Evolutionary conservation across 139 green algal genomes (phyloP), one percentile per base, ranked within the genome.

Genomic region (Tetradesmus lagerheimii): DNA sequence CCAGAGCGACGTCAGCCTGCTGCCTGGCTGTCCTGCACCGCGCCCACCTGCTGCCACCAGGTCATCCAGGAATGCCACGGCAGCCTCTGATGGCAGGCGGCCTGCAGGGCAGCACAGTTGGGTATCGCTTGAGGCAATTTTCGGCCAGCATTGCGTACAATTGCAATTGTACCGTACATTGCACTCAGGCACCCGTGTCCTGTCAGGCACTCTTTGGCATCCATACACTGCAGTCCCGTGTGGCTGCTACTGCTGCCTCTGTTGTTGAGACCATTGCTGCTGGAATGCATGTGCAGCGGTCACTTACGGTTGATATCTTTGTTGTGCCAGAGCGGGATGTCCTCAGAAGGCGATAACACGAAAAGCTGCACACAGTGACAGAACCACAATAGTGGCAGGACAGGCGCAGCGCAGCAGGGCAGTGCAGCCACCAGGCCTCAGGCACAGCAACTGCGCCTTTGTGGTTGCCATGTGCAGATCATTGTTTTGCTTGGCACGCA

Each of bases 251-350:
- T 66, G 78, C 78, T 83, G 78, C 78, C 31, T 15, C 80, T 45
- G 47, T 57, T 41, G 25, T 1, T 57, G 34, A 14, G 37, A 57
- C 57, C 25, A 71, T 25, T 83, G 66, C 85, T 89, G 85, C 67
- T 83, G 53, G 77, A 34, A 34, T 57, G 18, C n/a, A 71, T 5
- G 2, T 41, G 37, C 64, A 38, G 38, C 83, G 29, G 38, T 4
- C 6, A 89, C 96, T 95, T 80, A 98, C 96, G 81, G 38, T 95
- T 92, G 41, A 98, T 97, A 4, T 53, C 81, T 23, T 41, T 38
- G 89, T 97, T 98, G 25, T 87, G 50, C 82, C 97, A 98, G 0
- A 97, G 91, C 5, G 91, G 90, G 14, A 92, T 92, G 23, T 96
- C 92, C 2, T 93, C 92, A 39, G 94, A 87, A 4, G 90, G 84